phyloP scores from a whole-genome alignment of 345 rosid species.

The Psidium guajava region DNA sequence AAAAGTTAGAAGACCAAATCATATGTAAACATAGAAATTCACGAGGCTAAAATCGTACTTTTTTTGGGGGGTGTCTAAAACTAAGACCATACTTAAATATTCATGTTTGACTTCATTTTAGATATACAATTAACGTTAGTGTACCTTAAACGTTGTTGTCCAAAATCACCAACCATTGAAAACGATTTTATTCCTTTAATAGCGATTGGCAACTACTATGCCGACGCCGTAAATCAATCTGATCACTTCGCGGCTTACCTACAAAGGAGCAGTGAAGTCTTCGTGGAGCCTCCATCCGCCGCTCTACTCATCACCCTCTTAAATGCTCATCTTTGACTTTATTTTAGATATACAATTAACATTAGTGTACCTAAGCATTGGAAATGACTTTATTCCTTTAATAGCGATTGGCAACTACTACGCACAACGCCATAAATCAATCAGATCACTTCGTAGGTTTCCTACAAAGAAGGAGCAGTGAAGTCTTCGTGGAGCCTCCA shows the following conservation, averaged over 20 bases:
- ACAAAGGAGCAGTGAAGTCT: background rate
- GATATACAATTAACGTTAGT: background rate
- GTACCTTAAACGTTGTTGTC: background rate
- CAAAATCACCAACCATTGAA: background rate
- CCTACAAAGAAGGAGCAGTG: no score
- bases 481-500: background rate
- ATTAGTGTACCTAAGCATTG: no score
- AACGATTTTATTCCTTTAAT: background rate
- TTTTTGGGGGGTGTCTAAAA: background rate
- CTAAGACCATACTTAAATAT: no score
- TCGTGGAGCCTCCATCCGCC: background rate
- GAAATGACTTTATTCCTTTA: no score
- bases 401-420: no score
- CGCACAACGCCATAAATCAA: background rate
- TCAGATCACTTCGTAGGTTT: background rate
- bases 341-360: no score
- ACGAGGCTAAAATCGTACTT: background rate
- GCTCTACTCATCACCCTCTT: background rate
- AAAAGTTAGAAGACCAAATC: background rate
- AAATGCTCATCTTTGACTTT: no score
- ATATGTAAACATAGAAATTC: background rate
- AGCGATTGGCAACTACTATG: no score
- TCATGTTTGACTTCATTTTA: background rate
- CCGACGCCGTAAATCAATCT: background rate
- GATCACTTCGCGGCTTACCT: background rate